These are phyloP conservation scores for Ophiocordyceps australis DNA, from an alignment of 2,329 filamentous ascomycete genomes.

Conservation along the genomic window DNA sequence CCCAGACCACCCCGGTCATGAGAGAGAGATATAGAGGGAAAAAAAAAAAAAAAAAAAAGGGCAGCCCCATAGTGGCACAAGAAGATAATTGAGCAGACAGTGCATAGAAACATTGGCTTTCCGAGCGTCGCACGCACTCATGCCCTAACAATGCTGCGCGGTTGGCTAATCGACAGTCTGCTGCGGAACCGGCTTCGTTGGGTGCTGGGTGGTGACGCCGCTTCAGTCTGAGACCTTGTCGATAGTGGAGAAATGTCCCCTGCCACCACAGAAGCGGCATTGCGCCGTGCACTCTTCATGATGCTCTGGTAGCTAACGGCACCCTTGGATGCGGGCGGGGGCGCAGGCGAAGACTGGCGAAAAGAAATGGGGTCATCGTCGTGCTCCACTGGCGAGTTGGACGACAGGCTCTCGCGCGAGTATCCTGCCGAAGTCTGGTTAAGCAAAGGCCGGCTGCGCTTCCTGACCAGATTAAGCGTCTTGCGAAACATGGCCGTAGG, in stretches of 20 bases:
- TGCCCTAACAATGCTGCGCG: constrained; percentile 19
- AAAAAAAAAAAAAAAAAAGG: background rate
- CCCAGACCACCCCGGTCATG: too few species aligned
- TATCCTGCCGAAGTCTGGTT: constrained; percentile 15
- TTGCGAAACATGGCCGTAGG: constrained; percentile 30
- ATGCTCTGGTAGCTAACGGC: constrained; percentile 30
- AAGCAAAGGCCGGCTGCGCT: constrained; percentile 33
- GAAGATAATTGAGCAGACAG: too few species aligned
- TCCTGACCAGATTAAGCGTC: constrained; percentile 33
- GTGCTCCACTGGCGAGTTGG: constrained; percentile 12
- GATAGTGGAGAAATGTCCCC: too few species aligned
- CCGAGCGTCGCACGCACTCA: too few species aligned
- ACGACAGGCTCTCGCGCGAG: constrained; percentile 14
- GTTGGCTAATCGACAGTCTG: constrained; percentile 16
- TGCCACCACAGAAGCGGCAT: constrained; percentile 9
- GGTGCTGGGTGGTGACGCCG: constrained; percentile 9
- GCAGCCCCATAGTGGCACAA: background rate
- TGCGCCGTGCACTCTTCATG: constrained; percentile 23
- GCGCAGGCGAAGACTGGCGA: too few species aligned
- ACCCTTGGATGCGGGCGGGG: constrained; percentile 7
- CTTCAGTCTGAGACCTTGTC: constrained; percentile 7
- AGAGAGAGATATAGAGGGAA: constrained; percentile 1
- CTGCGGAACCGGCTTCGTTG: constrained; percentile 15
- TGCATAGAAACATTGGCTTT: too few species aligned
- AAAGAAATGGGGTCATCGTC: too few species aligned